Evolutionary conservation across 2,329 filamentous ascomycete species (phyloP), one percentile per base, ranked within the genome.

Genomic region (Fusarium chuoi): DNA sequence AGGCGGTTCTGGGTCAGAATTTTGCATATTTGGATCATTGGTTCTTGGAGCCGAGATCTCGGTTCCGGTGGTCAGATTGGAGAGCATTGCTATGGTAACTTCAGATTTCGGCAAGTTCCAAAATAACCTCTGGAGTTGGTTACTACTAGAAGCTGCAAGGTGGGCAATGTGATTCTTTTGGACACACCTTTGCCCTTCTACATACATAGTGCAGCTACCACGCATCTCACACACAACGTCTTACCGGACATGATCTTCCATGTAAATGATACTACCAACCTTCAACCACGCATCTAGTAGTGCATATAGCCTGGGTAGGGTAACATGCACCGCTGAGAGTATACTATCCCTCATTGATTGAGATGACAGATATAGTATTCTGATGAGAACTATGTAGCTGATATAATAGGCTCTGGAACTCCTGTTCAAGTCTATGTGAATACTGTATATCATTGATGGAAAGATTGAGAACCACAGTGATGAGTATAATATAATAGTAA

Each of bases 231-330:
- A 15, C 24, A 24, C 33, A 39, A 48, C 33, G 35, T 61, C 54
- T 44, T 56, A 24, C 65, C 70, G 75, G 75, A 74, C 54, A 76
- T 75, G 56, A 46, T 62, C 60, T 44, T 75, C 73, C 75, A 69
- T 56, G 54, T 46, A 58, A 62, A 48, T 38, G 22, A 48, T 55
- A 20, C 22, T 35, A 45, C 56, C 48, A 60, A 51, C 26, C 17
- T 20, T 57, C 28, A 41, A 28, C 38, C 30, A 48, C 26, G 4
- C 30, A 35, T 13, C 12, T 20, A 51, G 48, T 38, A 33, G 44
- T 46, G 36, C 42, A 30, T 28, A 38, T 39, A 42, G 22, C 36
- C 26, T 38, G 38, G 24, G 55, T 36, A 42, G 28, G 28, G 42
- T n/a, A n/a, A 18, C 20, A 24, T 13, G 33, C 18, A 24, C 20